Base-by-base conservation (phyloP, 306 rosid species). In the Cicer yamashitae region DNA sequence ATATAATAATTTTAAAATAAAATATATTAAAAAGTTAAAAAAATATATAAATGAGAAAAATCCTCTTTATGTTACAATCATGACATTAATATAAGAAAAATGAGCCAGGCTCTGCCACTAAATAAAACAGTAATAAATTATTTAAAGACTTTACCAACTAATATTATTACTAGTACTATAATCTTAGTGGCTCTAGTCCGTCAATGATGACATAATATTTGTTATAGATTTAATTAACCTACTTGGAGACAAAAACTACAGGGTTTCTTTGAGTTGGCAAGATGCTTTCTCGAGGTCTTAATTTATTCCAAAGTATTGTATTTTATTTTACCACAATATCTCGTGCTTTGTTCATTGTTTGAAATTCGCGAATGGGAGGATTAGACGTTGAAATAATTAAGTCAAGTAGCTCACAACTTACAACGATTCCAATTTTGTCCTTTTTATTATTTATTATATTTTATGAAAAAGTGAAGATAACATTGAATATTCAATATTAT, bases 221-320 rank as follows among this genome's bases (percentile, higher is more conserved):
- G 50, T 43, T 17, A 58, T 46, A 8, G 52, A 77, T 18, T 48
- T 25, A 43, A 44, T 45, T 57, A 73, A 20, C 34, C 54, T 40
- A 39, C 39, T n/a, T 0, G 6, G 10, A 65, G 77, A 71, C 82
- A 72, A 79, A 40, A 34, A 51, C 58, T 15, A 53, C 74, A 52
- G 53, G 17, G 48, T 64, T 71, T 37, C 38, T 53, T 70, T 72
- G 68, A 45, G 83, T 65, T 79, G 79, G 46, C 74, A 79, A 71
- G 70, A 79, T 44, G 61, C 83, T 63, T 72, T 53, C 46, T 50
- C 4, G 37, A 65, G 30, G 14, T 40, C 46, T 11, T 44, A 3
- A 71, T 11, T 30, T 48, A 44, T 22, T 12, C 41, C 7, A 62
- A 11, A 47, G 48, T 47, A 56, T 58, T 1, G 3, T 57, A 47